phyloP scores from a whole-genome alignment of 192 early-diverging fungal genomes.

The Coemansia sp. region DNA sequence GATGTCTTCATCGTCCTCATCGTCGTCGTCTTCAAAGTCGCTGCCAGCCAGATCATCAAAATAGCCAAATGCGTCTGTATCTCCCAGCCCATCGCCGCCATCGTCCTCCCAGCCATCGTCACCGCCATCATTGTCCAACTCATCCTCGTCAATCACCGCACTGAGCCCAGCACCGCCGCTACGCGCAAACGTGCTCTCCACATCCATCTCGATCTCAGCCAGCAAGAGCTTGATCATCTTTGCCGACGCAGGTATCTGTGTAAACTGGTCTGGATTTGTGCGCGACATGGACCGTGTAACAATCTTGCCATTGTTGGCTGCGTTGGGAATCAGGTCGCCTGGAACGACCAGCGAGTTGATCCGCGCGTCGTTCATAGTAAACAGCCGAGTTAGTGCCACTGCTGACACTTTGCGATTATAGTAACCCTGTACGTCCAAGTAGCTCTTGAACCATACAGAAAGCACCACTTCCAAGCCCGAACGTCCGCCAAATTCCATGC shows the following conservation, averaged over 20 bases:
- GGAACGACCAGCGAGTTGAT: constrained; percentile 68
- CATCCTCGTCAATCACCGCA: constrained; percentile 57
- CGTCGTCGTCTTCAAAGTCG: constrained; percentile 23
- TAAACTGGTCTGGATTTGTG: constrained; percentile 69
- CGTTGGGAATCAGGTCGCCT: constrained; percentile 71
- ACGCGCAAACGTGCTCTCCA: constrained; percentile 61
- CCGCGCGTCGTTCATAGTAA: constrained; percentile 64
- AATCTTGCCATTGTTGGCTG: constrained; percentile 49
- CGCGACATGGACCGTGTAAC: constrained; percentile 61
- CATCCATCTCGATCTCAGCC: constrained; percentile 73
- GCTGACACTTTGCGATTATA: constrained; percentile 79
- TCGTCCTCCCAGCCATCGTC: neutral
- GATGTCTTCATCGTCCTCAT: constrained; percentile 44
- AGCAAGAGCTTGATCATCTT: constrained; percentile 87
- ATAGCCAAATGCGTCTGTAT: constrained; percentile 22
- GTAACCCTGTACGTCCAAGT: constrained; percentile 77
- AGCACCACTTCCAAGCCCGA: constrained; percentile 78
- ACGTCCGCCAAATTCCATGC: constrained; percentile 57
- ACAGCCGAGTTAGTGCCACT: constrained; percentile 75
- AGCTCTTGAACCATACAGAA: constrained; percentile 79
- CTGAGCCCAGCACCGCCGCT: constrained; percentile 57
- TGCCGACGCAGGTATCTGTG: constrained; percentile 70
- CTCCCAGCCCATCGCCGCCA: neutral
- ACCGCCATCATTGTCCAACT: constrained; percentile 62
- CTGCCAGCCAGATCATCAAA: neutral